phyloP scores from a whole-genome alignment of 2,329 filamentous ascomycete genomes.

The Venturia aucupariae region DNA sequence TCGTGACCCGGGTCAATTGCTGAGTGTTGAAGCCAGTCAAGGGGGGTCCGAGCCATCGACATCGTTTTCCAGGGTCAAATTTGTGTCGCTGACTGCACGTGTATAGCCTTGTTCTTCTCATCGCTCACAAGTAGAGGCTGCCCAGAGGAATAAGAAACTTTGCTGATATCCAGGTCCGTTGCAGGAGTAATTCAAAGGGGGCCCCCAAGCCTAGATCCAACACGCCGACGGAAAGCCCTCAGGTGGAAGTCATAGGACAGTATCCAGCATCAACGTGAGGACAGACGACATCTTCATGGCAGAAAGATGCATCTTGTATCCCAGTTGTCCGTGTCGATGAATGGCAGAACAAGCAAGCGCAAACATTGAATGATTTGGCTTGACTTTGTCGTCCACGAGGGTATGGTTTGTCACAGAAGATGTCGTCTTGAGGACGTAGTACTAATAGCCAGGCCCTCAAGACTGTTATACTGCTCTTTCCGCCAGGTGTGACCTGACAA shows the following conservation, averaged over 20 bases:
- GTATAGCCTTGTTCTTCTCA: background rate
- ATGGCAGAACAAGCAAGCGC: background rate
- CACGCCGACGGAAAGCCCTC: background rate
- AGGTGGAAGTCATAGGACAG: background rate
- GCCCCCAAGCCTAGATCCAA: background rate
- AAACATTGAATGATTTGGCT: background rate
- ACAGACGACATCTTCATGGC: background rate
- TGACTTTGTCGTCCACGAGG: background rate
- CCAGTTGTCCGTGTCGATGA: background rate
- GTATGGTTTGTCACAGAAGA: background rate
- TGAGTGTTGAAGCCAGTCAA: background rate
- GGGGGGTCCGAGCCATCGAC: background rate
- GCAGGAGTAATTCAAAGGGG: background rate
- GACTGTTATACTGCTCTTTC: background rate
- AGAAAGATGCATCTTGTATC: background rate
- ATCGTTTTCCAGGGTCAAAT: background rate
- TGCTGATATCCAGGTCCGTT: background rate
- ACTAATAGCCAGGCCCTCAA: background rate
- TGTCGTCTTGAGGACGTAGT: background rate
- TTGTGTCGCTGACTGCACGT: background rate
- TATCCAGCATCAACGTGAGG: background rate
- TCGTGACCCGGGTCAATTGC: background rate
- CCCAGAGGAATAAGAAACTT: background rate
- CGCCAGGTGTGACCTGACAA: background rate
- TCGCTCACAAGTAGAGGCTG: background rate